Percentiles rank a stretch among this genome's conserved stretches.
These are phyloP conservation scores for Bolboschoenoplectus hybrid DNA, from an alignment of 202 grass and related monocot species.

Conservation along the genomic window DNA sequence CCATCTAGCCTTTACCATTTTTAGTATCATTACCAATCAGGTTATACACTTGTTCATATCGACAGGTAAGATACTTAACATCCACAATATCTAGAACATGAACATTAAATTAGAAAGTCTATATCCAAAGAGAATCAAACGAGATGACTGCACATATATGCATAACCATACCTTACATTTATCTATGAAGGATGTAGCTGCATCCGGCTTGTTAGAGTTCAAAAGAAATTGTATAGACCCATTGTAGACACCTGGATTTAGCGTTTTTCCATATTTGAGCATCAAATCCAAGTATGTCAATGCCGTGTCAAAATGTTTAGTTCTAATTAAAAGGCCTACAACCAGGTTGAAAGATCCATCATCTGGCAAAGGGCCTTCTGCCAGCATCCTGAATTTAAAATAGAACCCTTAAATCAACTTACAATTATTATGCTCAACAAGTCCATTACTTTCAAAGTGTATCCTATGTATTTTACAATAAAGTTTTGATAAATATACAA, in stretches of 20 bases:
- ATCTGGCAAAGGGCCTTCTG: conserved; percentile 73
- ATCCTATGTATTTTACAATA: neutral
- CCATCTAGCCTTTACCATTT: neutral
- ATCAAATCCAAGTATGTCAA: conserved; percentile 82
- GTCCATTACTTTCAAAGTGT: neutral
- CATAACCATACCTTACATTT: conserved; percentile 86
- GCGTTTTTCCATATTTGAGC: conserved; percentile 72
- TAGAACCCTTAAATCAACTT: conserved; percentile 18
- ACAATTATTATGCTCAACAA: conserved; percentile 13
- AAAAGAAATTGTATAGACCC: conserved; percentile 65
- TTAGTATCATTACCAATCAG: neutral
- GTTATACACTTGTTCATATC: conserved; percentile 7
- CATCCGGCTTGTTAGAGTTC: conserved; percentile 69
- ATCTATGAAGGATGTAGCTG: conserved; percentile 80
- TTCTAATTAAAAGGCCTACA: conserved; percentile 63
- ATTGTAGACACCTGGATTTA: conserved; percentile 57
- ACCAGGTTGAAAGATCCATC: conserved; percentile 97
- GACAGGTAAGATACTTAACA: neutral
- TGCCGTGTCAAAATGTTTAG: conserved; percentile 67
- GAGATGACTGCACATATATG: neutral
- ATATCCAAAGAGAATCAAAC: conserved; percentile 12
- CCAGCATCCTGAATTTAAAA: conserved; percentile 91
- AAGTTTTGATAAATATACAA: neutral
- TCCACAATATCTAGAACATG: neutral
- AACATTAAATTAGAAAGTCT: neutral